A percentile compares a stretch with the other conserved stretches of the same genome.
These are phyloP conservation scores for Kernera saxatilis DNA, from an alignment of 345 rosid species.

Conservation along the genomic window DNA sequence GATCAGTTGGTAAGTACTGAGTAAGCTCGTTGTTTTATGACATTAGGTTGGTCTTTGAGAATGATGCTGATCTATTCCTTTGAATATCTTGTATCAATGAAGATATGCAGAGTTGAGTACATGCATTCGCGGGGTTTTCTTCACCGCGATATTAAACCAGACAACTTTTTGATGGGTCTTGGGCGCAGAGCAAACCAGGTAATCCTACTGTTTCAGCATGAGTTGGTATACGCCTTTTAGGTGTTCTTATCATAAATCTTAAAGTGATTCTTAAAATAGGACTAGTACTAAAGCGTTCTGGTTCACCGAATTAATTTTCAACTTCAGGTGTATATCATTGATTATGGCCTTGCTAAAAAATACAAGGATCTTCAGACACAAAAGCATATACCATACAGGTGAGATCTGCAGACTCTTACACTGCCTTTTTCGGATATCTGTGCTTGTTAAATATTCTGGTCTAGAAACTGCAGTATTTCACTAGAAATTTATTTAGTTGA, in stretches of 20 bases:
- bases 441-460: background rate
- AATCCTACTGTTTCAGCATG: background rate
- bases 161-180: constrained; percentile 94
- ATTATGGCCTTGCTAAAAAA: constrained; percentile 38
- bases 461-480: background rate
- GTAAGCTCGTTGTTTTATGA: background rate
- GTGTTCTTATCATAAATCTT: background rate
- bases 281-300: background rate
- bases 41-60: background rate
- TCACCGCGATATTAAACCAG: constrained; percentile 98
- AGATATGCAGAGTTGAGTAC: constrained; percentile 89
- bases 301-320: background rate
- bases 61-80: background rate
- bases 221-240: background rate
- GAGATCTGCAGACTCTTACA: background rate
- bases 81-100: constrained; percentile 6
- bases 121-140: constrained; percentile 94
- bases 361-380: constrained; percentile 34
- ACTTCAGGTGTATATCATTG: constrained; percentile 35
- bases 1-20: constrained; percentile 70
- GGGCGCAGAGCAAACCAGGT: constrained; percentile 97
- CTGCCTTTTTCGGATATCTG: background rate
- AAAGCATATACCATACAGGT: constrained; percentile 38
- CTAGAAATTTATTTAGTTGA: background rate
- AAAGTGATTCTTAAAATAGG: background rate